phyloP scores from a whole-genome alignment of 495 filamentous ascomycete species.

The Ramalina intermedia region DNA sequence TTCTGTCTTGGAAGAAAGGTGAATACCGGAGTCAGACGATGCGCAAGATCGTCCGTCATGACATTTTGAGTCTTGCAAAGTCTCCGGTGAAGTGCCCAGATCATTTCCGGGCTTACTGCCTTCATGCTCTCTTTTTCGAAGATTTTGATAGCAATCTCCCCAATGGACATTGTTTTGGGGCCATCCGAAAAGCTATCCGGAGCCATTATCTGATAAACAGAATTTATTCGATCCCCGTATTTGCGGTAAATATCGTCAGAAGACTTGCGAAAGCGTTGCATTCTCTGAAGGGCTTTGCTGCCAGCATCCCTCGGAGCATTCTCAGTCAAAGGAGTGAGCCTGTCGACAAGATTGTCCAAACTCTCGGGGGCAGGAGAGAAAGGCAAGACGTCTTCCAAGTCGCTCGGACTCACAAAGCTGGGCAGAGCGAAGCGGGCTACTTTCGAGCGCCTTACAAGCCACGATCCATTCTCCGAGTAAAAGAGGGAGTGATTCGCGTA shows the following conservation, averaged over 20 bases:
- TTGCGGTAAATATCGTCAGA: conserved; percentile 35
- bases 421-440: conserved; percentile 48
- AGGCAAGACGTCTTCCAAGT: conserved; percentile 43
- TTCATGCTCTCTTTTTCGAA: conserved; percentile 27
- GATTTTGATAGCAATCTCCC: conserved; percentile 43
- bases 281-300: conserved; percentile 32
- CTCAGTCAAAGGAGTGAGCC: conserved; percentile 30
- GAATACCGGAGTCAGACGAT: conserved; percentile 27
- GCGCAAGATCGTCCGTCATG: conserved; percentile 21
- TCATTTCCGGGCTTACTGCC: conserved; percentile 32
- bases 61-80: conserved; percentile 39
- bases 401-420: conserved; percentile 40
- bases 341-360: conserved; percentile 25
- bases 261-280: conserved; percentile 35
- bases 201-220: conserved; percentile 23
- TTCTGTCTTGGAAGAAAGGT: conserved; percentile 34
- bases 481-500: conserved; percentile 51
- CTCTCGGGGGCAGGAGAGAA: conserved; percentile 41
- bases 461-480: conserved; percentile 58
- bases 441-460: conserved; percentile 39
- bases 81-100: conserved; percentile 57
- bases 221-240: conserved; percentile 23
- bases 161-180: conserved; percentile 40
- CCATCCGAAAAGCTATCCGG: conserved; percentile 18
- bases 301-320: conserved; percentile 39